Conservation (phyloP, 176 grass and related monocot genomes). For the Puccinellia tenuiflora region DNA sequence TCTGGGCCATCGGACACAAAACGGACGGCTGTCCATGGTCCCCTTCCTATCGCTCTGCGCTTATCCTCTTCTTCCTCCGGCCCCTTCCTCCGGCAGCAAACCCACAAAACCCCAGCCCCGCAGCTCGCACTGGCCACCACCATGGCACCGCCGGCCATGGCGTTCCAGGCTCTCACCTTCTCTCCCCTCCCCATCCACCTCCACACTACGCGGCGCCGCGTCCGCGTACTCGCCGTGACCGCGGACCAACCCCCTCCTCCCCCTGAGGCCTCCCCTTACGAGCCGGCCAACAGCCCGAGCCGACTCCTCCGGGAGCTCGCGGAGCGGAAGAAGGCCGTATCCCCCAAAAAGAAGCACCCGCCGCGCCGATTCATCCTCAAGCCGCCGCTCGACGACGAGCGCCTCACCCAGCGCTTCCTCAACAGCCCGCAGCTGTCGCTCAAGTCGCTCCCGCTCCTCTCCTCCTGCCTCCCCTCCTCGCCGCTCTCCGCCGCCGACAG, state of each 20-base stretch:
- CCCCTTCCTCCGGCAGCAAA: slow-evolving; percentile 23
- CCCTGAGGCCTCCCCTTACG: slow-evolving; percentile 6
- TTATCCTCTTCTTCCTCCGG: slow-evolving; percentile 54
- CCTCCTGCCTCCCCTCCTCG: slow-evolving; percentile 82
- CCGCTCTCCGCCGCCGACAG: slow-evolving; percentile 70
- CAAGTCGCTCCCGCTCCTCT: slow-evolving; percentile 83
- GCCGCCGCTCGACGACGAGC: slow-evolving; percentile 87
- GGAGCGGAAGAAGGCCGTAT: slow-evolving; percentile 73
- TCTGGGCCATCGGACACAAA: not conserved
- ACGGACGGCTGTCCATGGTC: not conserved
- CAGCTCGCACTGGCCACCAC: not conserved
- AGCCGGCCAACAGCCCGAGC: slow-evolving; percentile 76
- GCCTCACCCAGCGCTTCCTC: slow-evolving; percentile 85
- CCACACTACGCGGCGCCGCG: not conserved
- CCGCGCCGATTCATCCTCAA: slow-evolving; percentile 86
- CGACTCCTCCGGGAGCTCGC: slow-evolving; percentile 86
- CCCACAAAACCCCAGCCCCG: slow-evolving; percentile 25
- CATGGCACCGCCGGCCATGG: slow-evolving; percentile 46
- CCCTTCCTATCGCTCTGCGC: not conserved
- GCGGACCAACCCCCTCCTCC: slow-evolving; percentile 36
- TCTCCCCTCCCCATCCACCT: not conserved
- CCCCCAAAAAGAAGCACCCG: slow-evolving; percentile 80
- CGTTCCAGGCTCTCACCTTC: slow-evolving; percentile 36
- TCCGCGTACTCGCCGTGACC: slow-evolving; percentile 20
- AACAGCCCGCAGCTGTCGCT: slow-evolving; percentile 95